Base-by-base conservation (phyloP, 2,329 filamentous ascomycete species). In the Fusarium paranaense region DNA sequence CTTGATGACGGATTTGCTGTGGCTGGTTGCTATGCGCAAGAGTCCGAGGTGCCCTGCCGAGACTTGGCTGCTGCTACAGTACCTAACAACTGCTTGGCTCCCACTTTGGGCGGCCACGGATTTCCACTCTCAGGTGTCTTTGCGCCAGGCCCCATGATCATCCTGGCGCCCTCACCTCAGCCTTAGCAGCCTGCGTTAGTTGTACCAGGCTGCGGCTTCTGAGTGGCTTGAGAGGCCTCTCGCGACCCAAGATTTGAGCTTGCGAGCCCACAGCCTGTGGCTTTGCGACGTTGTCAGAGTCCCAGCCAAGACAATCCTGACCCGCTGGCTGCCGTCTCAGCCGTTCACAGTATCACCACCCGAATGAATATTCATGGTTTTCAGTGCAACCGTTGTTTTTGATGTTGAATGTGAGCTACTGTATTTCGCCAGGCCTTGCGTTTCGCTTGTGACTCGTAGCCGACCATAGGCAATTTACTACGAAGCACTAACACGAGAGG, bases 1-100 rank as follows among this genome's bases (percentile, higher is more conserved):
- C 63, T 71, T 73, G 76, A 78, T 78, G 76, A 78, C 76, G 74
- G 72, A 69, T 71, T 68, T 69, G 58, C 33, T 78, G 76, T 78
- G 76, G 76, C 76, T 78, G 73, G 67, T 68, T 52, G 25, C 25
- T n/a, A 30, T 30, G 47, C 47, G 27, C 25, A 52, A 30, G 25
- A 52, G 25, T 16, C 42, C 42, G 42, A 47, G 42, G 40, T 22
- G 40, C 40, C 40, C 40, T 22, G 20, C 40, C 40, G 20, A 45
- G 40, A 45, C 63, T 67, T 16, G 62, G 54, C 60, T 71, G 45
- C 47, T 59, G 50, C 42, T 13, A 35, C 52, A 67, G 54, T 62
- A 64, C 47, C 8, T 32, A 10, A 10, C 9, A 10, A 10, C 30
- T 50, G 45, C 45, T 50, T 50, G 50, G 50, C 30, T 62, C 40